Conservation (phyloP, 1,139 yeast species). For the Taphrina flavorubra region DNA sequence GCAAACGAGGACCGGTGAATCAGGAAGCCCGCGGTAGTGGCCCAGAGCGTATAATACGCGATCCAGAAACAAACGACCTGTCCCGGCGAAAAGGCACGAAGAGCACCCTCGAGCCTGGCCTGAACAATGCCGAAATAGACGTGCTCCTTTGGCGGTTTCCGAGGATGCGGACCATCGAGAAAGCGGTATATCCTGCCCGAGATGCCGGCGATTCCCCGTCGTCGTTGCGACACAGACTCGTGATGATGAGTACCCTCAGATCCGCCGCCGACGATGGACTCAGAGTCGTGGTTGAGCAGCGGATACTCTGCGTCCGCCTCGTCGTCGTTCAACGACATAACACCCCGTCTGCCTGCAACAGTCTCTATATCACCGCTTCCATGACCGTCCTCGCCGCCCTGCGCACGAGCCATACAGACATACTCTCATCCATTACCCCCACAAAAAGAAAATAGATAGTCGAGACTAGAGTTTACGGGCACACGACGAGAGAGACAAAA, state of each 20-base stretch:
- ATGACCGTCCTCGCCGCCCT: no score
- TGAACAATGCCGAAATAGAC: neutral
- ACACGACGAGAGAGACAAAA: no score
- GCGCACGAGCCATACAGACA: neutral
- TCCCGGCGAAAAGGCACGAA: neutral
- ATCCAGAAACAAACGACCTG: neutral
- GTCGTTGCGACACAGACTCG: neutral
- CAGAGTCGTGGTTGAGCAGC: conserved; percentile 3
- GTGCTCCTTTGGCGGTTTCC: conserved; percentile 5
- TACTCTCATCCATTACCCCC: neutral
- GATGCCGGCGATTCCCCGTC: neutral
- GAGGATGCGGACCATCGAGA: conserved; percentile 23
- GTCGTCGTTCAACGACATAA: conserved; percentile 1
- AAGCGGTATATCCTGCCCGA: conserved; percentile 4
- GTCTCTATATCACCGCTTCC: no score
- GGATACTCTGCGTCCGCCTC: conserved; percentile 5
- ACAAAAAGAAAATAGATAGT: no score
- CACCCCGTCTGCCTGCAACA: no score
- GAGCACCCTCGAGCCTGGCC: neutral
- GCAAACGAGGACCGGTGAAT: conserved; percentile 35
- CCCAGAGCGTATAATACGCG: conserved; percentile 24
- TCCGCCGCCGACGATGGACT: neutral
- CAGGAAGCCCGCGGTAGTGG: neutral
- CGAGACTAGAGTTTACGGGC: no score
- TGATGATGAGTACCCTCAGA: no score